These are phyloP conservation scores for Alternaria novae-zelandiae DNA, from an alignment of 2,329 filamentous ascomycete species.

Conservation along the genomic window DNA sequence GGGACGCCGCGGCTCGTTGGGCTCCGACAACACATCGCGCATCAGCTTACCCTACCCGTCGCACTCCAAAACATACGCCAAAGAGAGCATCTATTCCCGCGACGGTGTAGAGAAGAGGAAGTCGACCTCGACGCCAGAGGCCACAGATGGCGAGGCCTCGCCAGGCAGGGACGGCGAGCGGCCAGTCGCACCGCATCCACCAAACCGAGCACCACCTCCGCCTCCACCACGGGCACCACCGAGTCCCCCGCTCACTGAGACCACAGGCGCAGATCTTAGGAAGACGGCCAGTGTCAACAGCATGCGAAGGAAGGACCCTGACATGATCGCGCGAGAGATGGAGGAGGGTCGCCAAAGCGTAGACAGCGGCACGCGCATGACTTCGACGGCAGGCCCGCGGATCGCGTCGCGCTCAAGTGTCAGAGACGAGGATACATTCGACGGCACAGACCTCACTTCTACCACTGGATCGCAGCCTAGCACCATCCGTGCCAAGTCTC, in stretches of 20 bases:
- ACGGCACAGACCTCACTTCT: conserved; percentile 53
- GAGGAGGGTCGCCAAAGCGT: conserved; percentile 50
- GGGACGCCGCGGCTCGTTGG: conserved; percentile 48
- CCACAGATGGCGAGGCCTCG: conserved; percentile 50
- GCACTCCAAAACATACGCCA: conserved; percentile 91
- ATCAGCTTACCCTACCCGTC: conserved; percentile 72
- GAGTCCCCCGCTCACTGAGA: conserved; percentile 56
- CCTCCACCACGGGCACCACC: conserved; percentile 49
- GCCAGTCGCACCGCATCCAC: conserved; percentile 14
- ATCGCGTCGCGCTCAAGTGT: conserved; percentile 53
- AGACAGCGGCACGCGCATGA: conserved; percentile 48
- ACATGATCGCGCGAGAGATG: conserved; percentile 45
- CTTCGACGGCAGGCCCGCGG: conserved; percentile 44
- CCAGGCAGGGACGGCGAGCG: conserved; percentile 31
- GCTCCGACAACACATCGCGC: conserved; percentile 46
- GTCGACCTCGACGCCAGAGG: conserved; percentile 47
- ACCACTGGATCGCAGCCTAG: conserved; percentile 50
- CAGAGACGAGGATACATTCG: conserved; percentile 45
- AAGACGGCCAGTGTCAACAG: conserved; percentile 54
- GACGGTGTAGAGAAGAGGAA: conserved; percentile 45
- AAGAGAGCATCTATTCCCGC: conserved; percentile 75
- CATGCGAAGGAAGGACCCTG: conserved; percentile 50
- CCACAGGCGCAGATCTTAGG: conserved; percentile 49
- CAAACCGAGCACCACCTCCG: conserved; percentile 25
- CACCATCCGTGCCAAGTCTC: conserved; percentile 44